Evolutionary conservation across 192 early-diverging fungal genomes (phyloP), one percentile per base, ranked within the genome.

Genomic region (Coemansia aciculifera): DNA sequence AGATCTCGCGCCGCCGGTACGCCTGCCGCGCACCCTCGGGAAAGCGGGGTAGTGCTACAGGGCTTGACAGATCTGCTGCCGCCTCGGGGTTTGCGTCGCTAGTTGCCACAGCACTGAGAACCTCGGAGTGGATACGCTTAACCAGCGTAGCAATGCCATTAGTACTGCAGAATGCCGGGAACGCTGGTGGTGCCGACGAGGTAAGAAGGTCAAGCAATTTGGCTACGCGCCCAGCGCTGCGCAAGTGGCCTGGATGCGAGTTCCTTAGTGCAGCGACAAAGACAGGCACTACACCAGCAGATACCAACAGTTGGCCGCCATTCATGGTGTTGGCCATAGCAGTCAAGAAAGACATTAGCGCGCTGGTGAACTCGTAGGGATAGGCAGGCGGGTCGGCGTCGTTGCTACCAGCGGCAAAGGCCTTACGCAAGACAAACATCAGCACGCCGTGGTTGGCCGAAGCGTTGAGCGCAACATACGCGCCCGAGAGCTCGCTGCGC

Each of bases 371-470:
- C 54, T 94, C 93, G 67, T 74, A 77, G 13, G 72, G 67, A 23
- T 48, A 75, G 11, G 62, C 71, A 1, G 77, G 74, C 39, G 67
- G 54, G 29, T 77, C 74, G 11, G 37, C 59, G 37, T 60, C 59
- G 59, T 36, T 23, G 19, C 19, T 39, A 23, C 86, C 83, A 24
- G 88, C 38, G 34, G 79, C 61, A 32, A 94, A 87, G 27, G 93
- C 85, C 64, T 89, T 89, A 63, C 93, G 88, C 38, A 98, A 68
- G 5, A 91, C 84, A 63, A 88, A 91, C 80, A 98, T 90, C 13
- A 98, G 81, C 31, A 90, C 87, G 24, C 97, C 97, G 66, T 98
- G 95, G 67, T 95, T 97, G 3, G 94, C 95, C 2, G 94, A 92
- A 2, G 94, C 93, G 63, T 95, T 97, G 57, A 97, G 75, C 1